These are phyloP conservation scores for Novymonas esmeraldas DNA, from an alignment of 208 protist genomes.

Conservation along the genomic window DNA sequence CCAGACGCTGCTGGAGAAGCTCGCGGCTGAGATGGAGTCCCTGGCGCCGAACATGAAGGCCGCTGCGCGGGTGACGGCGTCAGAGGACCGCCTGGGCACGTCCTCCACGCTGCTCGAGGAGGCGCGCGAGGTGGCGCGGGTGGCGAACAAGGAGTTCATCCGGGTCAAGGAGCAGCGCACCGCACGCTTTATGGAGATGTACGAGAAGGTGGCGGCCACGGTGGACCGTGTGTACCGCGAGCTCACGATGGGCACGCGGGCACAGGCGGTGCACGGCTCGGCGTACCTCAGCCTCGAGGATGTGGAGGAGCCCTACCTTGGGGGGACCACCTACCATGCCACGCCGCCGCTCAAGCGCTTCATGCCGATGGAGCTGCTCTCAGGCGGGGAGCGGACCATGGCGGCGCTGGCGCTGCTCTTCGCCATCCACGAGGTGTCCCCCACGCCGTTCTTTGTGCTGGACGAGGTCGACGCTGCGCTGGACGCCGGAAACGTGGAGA, in stretches of 20 bases:
- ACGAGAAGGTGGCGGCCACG: constrained; percentile 86
- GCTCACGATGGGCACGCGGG: constrained; percentile 89
- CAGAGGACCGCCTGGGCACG: constrained; percentile 76
- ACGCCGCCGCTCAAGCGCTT: constrained; percentile 98
- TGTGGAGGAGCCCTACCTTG: constrained; percentile 96
- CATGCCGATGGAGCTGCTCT: constrained; percentile 97
- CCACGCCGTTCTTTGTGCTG: constrained; percentile 98
- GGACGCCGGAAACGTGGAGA: constrained; percentile 97
- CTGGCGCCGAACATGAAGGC: constrained; percentile 88
- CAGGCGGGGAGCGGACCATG: constrained; percentile 99
- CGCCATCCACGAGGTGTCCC: constrained; percentile 95
- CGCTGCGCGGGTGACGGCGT: constrained; percentile 56
- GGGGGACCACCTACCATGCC: constrained; percentile 96
- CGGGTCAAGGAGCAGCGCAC: constrained; percentile 88
- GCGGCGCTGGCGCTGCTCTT: constrained; percentile 98
- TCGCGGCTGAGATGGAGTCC: constrained; percentile 71
- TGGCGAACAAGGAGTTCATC: constrained; percentile 83
- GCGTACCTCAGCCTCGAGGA: constrained; percentile 97
- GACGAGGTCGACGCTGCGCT: constrained; percentile 99
- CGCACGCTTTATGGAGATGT: constrained; percentile 93
- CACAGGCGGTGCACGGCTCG: constrained; percentile 83
- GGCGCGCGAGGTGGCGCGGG: constrained; percentile 63
- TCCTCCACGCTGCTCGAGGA: constrained; percentile 78
- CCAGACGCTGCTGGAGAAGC: constrained; percentile 51
- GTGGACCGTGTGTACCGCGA: constrained; percentile 96